Percentiles rank a stretch among this genome's conserved stretches.
Evolutionary conservation across 2,329 filamentous ascomycete species (phyloP).

Genomic region (Alternaria solani): DNA sequence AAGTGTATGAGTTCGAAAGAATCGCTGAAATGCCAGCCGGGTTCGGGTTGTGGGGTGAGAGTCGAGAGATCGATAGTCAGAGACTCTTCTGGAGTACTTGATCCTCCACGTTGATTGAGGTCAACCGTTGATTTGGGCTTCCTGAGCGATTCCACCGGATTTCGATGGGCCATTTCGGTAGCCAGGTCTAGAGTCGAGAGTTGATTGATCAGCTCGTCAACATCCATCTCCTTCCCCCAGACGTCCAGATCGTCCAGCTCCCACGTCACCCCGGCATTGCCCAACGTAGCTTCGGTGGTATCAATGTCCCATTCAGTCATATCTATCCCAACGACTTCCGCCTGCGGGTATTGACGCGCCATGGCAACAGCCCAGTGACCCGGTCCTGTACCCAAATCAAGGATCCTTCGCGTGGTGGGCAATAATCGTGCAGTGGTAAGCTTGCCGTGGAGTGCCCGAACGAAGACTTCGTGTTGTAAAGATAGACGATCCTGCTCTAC

Average conservation of each 20-base stretch:
- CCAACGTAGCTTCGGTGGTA: slow-evolving; percentile 53
- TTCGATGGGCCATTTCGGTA: slow-evolving; percentile 31
- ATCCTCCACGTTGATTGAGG: slow-evolving; percentile 5
- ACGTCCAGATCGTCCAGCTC: slow-evolving; percentile 51
- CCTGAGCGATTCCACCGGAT: slow-evolving; percentile 26
- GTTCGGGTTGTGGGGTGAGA: slow-evolving; percentile 32
- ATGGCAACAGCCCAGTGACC: slow-evolving; percentile 61
- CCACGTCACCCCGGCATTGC: slow-evolving; percentile 41
- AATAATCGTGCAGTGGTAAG: slow-evolving; percentile 47
- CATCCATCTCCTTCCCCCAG: slow-evolving; percentile 38
- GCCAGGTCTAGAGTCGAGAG: slow-evolving; percentile 38
- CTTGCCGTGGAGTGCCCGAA: slow-evolving; percentile 50
- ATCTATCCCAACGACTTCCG: slow-evolving; percentile 60
- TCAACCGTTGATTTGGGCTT: slow-evolving; percentile 10
- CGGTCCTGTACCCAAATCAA: slow-evolving; percentile 58
- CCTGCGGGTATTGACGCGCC: slow-evolving; percentile 53
- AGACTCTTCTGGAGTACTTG: slow-evolving; percentile 29
- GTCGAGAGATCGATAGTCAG: slow-evolving; percentile 33
- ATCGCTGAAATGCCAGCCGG: slow-evolving; percentile 58
- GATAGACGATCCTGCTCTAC: slow-evolving; percentile 69
- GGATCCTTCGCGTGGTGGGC: slow-evolving; percentile 38
- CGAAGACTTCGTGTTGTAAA: slow-evolving; percentile 69
- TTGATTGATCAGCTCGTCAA: slow-evolving; percentile 36
- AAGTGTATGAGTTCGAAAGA: slow-evolving; percentile 61
- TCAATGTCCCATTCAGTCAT: slow-evolving; percentile 60